Evolutionary conservation across 2,329 filamentous ascomycete species (phyloP).

Genomic region (Monosporascus ibericus): DNA sequence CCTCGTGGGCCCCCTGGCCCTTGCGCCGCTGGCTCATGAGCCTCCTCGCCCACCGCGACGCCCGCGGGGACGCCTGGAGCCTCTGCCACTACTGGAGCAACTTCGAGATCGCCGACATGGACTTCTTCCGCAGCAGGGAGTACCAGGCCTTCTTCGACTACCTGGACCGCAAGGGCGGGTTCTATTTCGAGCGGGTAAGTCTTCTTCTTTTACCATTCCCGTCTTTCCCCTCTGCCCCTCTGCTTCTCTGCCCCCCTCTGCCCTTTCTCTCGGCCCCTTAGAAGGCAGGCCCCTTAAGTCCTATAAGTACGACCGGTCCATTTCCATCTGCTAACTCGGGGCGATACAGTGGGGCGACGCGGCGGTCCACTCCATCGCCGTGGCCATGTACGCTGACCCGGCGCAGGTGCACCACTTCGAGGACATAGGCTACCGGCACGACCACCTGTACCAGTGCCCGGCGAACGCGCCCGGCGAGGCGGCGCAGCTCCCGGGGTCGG

Average conservation of each 20-base stretch:
- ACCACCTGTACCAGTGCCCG: constrained; percentile 25
- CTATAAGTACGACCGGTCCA: too few relatives aligned
- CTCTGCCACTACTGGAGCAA: constrained; percentile 43
- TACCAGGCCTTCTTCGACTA: constrained; percentile 37
- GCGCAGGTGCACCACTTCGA: constrained; percentile 36
- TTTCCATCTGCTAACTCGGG: too few relatives aligned
- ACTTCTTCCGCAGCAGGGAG: constrained; percentile 33
- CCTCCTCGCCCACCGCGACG: constrained; percentile 31
- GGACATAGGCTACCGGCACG: constrained; percentile 37
- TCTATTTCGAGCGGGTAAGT: constrained; percentile 37
- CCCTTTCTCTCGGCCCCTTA: neutral
- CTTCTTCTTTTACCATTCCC: neutral
- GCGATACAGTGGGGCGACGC: constrained; percentile 36
- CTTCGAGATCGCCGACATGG: constrained; percentile 41
- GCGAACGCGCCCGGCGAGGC: constrained; percentile 29
- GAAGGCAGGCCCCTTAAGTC: too few relatives aligned
- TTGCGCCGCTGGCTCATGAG: constrained; percentile 29
- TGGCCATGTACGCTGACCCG: constrained; percentile 34
- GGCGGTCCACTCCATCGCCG: constrained; percentile 36
- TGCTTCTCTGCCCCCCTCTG: too few relatives aligned
- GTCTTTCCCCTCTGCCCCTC: neutral
- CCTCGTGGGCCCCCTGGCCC: constrained; percentile 36
- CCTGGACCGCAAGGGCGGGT: constrained; percentile 35
- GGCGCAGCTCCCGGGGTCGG: constrained; percentile 26
- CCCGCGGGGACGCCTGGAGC: constrained; percentile 35